Percentiles rank a stretch among this genome's conserved stretches.
Evolutionary conservation across 2,329 filamentous ascomycete species (phyloP).

Genomic region (Aureobasidium sp.): DNA sequence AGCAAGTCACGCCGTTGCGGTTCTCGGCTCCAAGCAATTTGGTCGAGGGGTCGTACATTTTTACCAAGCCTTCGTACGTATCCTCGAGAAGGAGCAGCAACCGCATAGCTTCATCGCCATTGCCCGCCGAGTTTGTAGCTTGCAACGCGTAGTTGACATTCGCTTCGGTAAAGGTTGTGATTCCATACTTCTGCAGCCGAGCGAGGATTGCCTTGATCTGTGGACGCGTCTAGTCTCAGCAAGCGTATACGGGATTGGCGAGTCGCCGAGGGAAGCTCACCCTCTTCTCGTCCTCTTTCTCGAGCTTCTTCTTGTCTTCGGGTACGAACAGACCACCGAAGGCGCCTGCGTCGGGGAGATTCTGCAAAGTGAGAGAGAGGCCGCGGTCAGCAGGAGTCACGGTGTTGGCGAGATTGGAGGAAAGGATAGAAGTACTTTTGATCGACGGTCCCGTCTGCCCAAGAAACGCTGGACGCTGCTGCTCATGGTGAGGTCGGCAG

Average conservation of each 20-base stretch:
- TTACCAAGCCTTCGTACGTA: constrained; percentile 71
- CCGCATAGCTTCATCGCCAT: constrained; percentile 67
- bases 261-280: constrained; percentile 21
- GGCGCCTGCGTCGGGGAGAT: constrained; percentile 39
- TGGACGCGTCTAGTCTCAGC: not conserved
- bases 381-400: constrained; percentile 7
- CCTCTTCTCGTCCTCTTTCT: constrained; percentile 51
- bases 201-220: constrained; percentile 48
- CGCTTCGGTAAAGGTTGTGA: constrained; percentile 50
- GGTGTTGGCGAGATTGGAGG: not conserved
- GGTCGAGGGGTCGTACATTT: constrained; percentile 63
- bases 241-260: not conserved
- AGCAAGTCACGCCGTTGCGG: constrained; percentile 82
- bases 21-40: constrained; percentile 82
- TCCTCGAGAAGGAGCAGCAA: constrained; percentile 73
- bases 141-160: constrained; percentile 58
- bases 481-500: constrained; percentile 27
- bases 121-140: constrained; percentile 58
- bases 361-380: not conserved
- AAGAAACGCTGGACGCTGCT: constrained; percentile 54
- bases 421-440: constrained; percentile 9
- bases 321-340: constrained; percentile 60
- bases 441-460: constrained; percentile 51
- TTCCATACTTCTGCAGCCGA: constrained; percentile 47
- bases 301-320: constrained; percentile 50